Conservation (phyloP, 768 basidiomycete species). For the Bullera alba region DNA sequence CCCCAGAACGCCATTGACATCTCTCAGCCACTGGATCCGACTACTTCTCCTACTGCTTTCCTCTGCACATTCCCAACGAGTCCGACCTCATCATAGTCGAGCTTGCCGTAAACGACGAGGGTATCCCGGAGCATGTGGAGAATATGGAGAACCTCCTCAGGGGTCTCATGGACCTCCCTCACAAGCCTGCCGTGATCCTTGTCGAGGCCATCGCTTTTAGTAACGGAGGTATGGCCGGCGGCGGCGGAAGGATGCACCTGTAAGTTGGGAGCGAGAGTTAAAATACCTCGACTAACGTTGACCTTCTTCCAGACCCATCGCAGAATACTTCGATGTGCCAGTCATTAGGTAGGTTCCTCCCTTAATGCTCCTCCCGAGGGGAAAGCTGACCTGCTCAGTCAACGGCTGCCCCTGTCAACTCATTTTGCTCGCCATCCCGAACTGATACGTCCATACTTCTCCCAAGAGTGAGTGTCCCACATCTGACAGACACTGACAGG, state of each 20-base stretch:
- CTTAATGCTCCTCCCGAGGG: background rate
- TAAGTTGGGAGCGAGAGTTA: slow-evolving; percentile 5
- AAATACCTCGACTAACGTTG: background rate
- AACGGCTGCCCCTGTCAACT: slow-evolving; percentile 36
- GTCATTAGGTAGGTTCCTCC: slow-evolving; percentile 31
- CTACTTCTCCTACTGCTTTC: slow-evolving; percentile 45
- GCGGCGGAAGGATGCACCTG: slow-evolving; percentile 42
- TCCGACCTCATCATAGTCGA: slow-evolving; percentile 44
- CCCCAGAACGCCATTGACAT: background rate
- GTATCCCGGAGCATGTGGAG: slow-evolving; percentile 38
- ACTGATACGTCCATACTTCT: slow-evolving; percentile 40
- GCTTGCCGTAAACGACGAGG: slow-evolving; percentile 45
- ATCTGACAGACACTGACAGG: slow-evolving; percentile 1
- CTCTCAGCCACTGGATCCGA: slow-evolving; percentile 39
- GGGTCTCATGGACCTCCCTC: slow-evolving; percentile 36
- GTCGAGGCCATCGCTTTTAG: slow-evolving; percentile 42
- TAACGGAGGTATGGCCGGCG: slow-evolving; percentile 39
- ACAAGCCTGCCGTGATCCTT: slow-evolving; percentile 40
- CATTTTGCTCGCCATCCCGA: slow-evolving; percentile 42
- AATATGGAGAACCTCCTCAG: slow-evolving; percentile 46
- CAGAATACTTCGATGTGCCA: slow-evolving; percentile 44
- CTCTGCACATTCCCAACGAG: slow-evolving; percentile 38
- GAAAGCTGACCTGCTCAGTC: slow-evolving; percentile 15
- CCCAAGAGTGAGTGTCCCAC: slow-evolving; percentile 27
- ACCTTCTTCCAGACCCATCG: slow-evolving; percentile 29